These are phyloP conservation scores for Aquilaria yunnanensis DNA, from an alignment of 345 rosid species.

Conservation along the genomic window DNA sequence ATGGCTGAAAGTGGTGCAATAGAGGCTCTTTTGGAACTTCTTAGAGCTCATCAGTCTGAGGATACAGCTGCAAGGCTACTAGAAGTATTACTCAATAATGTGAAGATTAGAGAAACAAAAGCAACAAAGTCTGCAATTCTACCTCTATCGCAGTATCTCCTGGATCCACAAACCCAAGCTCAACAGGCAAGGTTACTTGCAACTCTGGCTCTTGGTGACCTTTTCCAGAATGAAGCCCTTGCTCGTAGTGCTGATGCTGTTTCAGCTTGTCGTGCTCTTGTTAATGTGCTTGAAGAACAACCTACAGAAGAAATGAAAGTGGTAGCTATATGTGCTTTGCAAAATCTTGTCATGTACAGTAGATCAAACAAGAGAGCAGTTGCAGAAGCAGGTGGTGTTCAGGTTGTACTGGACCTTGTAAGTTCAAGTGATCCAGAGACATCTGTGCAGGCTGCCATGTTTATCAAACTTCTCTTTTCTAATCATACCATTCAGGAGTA, in stretches of 20 bases:
- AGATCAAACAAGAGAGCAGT: slow-evolving; percentile 97
- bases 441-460: slow-evolving; percentile 98
- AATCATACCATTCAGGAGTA: slow-evolving; percentile 98
- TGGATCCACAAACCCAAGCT: slow-evolving; percentile 98
- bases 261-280: slow-evolving; percentile 96
- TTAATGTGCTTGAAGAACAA: slow-evolving; percentile 97
- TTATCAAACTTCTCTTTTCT: slow-evolving; percentile 89
- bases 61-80: slow-evolving; percentile 94
- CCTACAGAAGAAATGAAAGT: slow-evolving; percentile 99
- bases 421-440: slow-evolving; percentile 96
- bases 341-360: slow-evolving; percentile 94
- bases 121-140: slow-evolving; percentile 82
- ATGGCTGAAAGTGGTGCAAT: slow-evolving; percentile 99
- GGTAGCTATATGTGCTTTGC: slow-evolving; percentile 96
- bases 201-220: slow-evolving; percentile 93
- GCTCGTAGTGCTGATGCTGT: slow-evolving; percentile 95
- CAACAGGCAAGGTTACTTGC: slow-evolving; percentile 94
- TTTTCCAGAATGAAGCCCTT: slow-evolving; percentile 93
- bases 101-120: slow-evolving; percentile 92
- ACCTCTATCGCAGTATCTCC: slow-evolving; percentile 90
- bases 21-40: slow-evolving; percentile 95
- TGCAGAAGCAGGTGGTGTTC: slow-evolving; percentile 99
- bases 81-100: slow-evolving; percentile 91
- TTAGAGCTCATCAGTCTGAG: slow-evolving; percentile 93
- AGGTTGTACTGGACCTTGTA: slow-evolving; percentile 88